A percentile compares a stretch with the other conserved stretches of the same genome.
Evolutionary conservation across 495 filamentous ascomycete species (phyloP).

Genomic region (Annulohypoxylon moriforme): DNA sequence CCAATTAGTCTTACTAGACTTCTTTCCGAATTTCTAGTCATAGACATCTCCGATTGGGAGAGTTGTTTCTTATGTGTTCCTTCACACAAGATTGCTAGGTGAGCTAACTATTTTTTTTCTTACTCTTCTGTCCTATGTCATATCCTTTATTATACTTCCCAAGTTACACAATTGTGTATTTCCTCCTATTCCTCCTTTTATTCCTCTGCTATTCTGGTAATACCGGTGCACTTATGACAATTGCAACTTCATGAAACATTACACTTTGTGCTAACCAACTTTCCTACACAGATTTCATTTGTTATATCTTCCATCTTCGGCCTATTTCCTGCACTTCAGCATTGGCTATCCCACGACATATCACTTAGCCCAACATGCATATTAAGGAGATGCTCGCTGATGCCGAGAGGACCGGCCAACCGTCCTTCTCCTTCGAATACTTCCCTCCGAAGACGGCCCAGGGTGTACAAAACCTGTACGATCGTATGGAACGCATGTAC

Average conservation of each 20-base stretch:
- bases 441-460: constrained; percentile 99
- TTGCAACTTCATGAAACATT: not conserved
- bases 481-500: constrained; percentile 99
- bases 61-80: constrained; percentile 18
- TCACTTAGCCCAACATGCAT: constrained; percentile 66
- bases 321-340: not conserved
- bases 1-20: constrained; percentile 7
- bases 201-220: not conserved
- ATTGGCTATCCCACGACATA: not conserved
- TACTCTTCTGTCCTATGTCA: not conserved
- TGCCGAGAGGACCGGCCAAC: constrained; percentile 75
- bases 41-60: constrained; percentile 15
- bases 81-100: constrained; percentile 35
- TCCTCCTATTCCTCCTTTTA: not conserved
- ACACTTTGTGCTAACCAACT: constrained; percentile 20
- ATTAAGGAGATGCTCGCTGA: constrained; percentile 92
- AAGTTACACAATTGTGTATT: not conserved
- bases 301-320: constrained; percentile 2
- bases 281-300: constrained; percentile 27
- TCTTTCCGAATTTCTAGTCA: constrained; percentile 1
- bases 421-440: constrained; percentile 98
- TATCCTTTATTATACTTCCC: not conserved
- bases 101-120: constrained; percentile 18
- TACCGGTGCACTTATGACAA: not conserved
- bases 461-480: constrained; percentile 99